Evolutionary conservation across 2,329 filamentous ascomycete species (phyloP).

Genomic region (Emericellopsis cladophorae): DNA sequence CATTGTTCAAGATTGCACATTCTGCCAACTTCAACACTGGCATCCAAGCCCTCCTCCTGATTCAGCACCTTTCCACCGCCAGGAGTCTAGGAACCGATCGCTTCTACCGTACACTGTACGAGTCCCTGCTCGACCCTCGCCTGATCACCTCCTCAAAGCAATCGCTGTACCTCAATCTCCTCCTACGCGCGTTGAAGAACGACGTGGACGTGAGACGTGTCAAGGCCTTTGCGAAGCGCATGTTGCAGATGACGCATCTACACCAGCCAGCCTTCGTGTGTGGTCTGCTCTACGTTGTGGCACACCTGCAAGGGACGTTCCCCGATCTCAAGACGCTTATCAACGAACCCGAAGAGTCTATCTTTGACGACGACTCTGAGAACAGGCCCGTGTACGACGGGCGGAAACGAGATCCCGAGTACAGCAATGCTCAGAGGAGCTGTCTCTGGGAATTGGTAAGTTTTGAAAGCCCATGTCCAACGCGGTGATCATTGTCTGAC

Average conservation of each 20-base stretch:
- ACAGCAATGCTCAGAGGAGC: slow-evolving; percentile 84
- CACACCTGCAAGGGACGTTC: slow-evolving; percentile 68
- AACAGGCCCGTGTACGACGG: slow-evolving; percentile 56
- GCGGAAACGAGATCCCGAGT: slow-evolving; percentile 80
- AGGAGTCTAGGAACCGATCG: slow-evolving; percentile 76
- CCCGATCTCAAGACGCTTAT: slow-evolving; percentile 68
- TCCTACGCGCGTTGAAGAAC: slow-evolving; percentile 78
- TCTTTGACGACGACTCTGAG: slow-evolving; percentile 47
- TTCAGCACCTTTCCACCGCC: slow-evolving; percentile 77
- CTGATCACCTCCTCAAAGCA: slow-evolving; percentile 88
- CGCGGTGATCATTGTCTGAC: slow-evolving; percentile 7
- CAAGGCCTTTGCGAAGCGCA: slow-evolving; percentile 89
- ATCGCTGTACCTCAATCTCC: slow-evolving; percentile 82
- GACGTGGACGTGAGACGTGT: slow-evolving; percentile 86
- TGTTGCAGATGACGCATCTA: slow-evolving; percentile 75
- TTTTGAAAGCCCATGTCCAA: slow-evolving; percentile 3
- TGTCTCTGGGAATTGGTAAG: slow-evolving; percentile 85
- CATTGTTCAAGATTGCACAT: slow-evolving; percentile 89
- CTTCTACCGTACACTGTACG: slow-evolving; percentile 92
- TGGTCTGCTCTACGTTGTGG: slow-evolving; percentile 80
- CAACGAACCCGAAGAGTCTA: slow-evolving; percentile 63
- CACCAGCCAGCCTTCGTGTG: slow-evolving; percentile 91
- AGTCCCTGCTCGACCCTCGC: slow-evolving; percentile 83
- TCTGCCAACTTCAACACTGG: slow-evolving; percentile 98
- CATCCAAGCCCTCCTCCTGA: slow-evolving; percentile 86